Conservation (phyloP, 2,329 filamentous ascomycete species). For the Fusarium sp. region DNA sequence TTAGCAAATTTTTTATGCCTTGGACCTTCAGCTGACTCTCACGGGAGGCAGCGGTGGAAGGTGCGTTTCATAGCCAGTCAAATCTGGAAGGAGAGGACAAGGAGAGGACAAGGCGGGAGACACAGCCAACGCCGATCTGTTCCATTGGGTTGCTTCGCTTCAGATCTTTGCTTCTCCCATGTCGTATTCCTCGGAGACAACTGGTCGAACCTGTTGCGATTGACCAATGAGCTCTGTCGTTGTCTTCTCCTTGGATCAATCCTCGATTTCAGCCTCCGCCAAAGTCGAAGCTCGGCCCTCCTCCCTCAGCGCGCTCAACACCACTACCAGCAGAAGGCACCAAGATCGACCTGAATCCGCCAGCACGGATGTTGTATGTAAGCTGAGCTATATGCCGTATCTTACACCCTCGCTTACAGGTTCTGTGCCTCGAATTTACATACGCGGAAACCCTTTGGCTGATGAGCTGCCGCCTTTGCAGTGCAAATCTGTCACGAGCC, state of each 20-base stretch:
- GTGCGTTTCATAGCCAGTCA: conserved; percentile 36
- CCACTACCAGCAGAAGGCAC: not conserved
- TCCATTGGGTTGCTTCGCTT: conserved; percentile 30
- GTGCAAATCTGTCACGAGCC: not conserved
- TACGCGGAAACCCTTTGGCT: not conserved
- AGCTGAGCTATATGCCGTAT: conserved; percentile 4
- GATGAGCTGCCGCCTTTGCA: not conserved
- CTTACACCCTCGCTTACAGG: conserved; percentile 1
- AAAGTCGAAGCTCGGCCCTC: not conserved
- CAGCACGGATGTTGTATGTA: conserved; percentile 7
- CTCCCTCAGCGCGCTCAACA: not conserved
- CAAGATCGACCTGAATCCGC: conserved; percentile 12
- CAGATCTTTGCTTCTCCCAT: conserved; percentile 16
- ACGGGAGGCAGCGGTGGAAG: conserved; percentile 9
- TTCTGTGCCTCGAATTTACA: not conserved
- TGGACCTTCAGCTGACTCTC: conserved; percentile 18
- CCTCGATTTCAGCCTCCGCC: conserved; percentile 2
- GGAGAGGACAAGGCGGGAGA: conserved; percentile 14
- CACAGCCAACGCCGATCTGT: conserved; percentile 18
- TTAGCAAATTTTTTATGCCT: conserved; percentile 7
- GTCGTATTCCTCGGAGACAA: conserved; percentile 13
- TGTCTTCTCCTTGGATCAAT: not conserved
- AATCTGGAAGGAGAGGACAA: conserved; percentile 27
- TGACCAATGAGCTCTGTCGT: conserved; percentile 16
- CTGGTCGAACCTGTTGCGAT: conserved; percentile 3